A percentile compares a stretch with the other conserved stretches of the same genome.
Conservation (phyloP, 306 rosid species). For the Glycine tomentella region DNA sequence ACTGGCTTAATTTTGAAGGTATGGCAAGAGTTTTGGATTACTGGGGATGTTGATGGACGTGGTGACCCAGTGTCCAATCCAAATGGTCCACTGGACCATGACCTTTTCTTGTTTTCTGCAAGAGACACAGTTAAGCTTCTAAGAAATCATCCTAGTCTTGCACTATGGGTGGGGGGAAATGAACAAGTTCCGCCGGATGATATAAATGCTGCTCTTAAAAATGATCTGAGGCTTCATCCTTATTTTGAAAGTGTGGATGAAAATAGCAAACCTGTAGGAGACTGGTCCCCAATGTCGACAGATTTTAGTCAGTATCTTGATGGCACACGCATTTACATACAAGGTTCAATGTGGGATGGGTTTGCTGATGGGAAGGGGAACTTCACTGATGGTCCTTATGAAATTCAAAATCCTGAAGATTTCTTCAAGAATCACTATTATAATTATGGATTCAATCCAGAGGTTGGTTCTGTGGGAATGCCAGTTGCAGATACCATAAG, state of each 20-base stretch:
- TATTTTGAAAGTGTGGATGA: constrained; percentile 54
- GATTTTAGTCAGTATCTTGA: constrained; percentile 93
- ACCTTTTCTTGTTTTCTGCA: constrained; percentile 89
- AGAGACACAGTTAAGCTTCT: constrained; percentile 95
- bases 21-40: constrained; percentile 99
- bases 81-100: constrained; percentile 89
- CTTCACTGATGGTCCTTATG: constrained; percentile 93
- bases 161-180: constrained; percentile 98
- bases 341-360: constrained; percentile 96
- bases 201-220: constrained; percentile 73
- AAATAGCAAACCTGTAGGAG: constrained; percentile 46
- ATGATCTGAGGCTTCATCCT: constrained; percentile 84
- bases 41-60: constrained; percentile 96
- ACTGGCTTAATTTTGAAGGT: constrained; percentile 63
- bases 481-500: constrained; percentile 93
- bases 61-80: constrained; percentile 88
- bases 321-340: constrained; percentile 84
- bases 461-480: constrained; percentile 92
- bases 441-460: constrained; percentile 88
- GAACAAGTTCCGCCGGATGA: constrained; percentile 93
- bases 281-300: constrained; percentile 26
- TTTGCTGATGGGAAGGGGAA: constrained; percentile 90
- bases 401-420: constrained; percentile 89
- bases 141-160: constrained; percentile 95
- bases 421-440: constrained; percentile 72